phyloP scores from a whole-genome alignment of 495 filamentous ascomycete genomes.

The Penicillium antarcticum region DNA sequence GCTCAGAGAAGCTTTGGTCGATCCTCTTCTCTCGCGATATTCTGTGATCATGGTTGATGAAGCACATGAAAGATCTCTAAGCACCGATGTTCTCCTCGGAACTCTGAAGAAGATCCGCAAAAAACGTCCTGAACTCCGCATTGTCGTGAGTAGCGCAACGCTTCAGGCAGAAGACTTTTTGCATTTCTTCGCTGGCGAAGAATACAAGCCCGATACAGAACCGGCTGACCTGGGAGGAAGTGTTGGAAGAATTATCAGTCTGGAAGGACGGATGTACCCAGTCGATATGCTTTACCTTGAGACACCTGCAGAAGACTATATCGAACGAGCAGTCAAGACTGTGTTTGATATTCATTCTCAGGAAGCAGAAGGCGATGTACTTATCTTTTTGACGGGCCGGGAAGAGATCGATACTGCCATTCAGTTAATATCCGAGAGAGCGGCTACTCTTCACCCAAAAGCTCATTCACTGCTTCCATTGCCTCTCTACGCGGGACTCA shows the following conservation, averaged over 20 bases:
- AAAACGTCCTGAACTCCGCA: conserved; percentile 75
- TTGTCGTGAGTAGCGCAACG: conserved; percentile 93
- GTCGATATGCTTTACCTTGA: conserved; percentile 88
- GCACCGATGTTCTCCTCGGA: conserved; percentile 89
- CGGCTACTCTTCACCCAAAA: conserved; percentile 67
- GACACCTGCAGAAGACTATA: conserved; percentile 78
- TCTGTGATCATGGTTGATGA: conserved; percentile 99
- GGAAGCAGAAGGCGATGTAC: conserved; percentile 81
- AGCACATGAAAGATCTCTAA: conserved; percentile 92
- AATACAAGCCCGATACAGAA: conserved; percentile 33
- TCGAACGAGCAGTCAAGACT: conserved; percentile 81
- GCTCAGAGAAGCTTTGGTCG: conserved; percentile 88
- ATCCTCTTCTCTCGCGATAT: conserved; percentile 88
- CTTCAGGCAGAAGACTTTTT: conserved; percentile 88
- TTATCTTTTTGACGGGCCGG: conserved; percentile 88
- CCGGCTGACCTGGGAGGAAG: conserved; percentile 38
- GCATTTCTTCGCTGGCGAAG: conserved; percentile 67
- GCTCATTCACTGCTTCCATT: conserved; percentile 68
- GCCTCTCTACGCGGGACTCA: conserved; percentile 86
- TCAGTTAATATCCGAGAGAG: conserved; percentile 73
- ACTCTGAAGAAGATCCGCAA: conserved; percentile 92
- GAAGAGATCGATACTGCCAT: conserved; percentile 89
- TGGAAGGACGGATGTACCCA: conserved; percentile 89
- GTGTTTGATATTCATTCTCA: conserved; percentile 92
- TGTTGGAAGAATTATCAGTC: conserved; percentile 73